Percentiles rank a stretch among this genome's conserved stretches.
These are phyloP conservation scores for Laburnicola sp. DNA, from an alignment of 2,329 filamentous ascomycete species.

Conservation along the genomic window DNA sequence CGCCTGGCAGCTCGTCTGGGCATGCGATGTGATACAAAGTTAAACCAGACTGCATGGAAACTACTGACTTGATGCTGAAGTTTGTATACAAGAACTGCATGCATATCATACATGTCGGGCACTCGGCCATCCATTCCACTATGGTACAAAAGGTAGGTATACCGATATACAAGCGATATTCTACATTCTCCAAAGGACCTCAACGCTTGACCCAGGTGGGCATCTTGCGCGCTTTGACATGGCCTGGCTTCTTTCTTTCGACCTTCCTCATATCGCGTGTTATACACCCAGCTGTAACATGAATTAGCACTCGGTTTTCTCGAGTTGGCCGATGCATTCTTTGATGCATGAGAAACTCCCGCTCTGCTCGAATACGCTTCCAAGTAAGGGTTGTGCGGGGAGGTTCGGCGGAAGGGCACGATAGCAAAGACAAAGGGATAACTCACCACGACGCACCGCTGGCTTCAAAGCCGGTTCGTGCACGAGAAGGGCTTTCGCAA, in stretches of 20 bases:
- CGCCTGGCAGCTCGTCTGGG: no score
- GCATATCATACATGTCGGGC: no score
- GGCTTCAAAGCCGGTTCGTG: slow-evolving; percentile 94
- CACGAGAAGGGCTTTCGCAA: slow-evolving; percentile 82
- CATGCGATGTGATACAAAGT: no score
- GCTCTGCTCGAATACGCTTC: slow-evolving; percentile 10
- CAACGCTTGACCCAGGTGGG: slow-evolving; percentile 93
- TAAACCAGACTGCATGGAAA: no score
- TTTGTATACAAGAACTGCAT: no score
- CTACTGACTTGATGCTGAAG: no score
- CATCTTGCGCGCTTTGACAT: slow-evolving; percentile 96
- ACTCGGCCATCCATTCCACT: not conserved
- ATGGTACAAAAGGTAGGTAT: slow-evolving; percentile 1
- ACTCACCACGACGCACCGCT: slow-evolving; percentile 82
- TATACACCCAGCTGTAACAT: slow-evolving; percentile 76
- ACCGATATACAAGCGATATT: slow-evolving; percentile 5
- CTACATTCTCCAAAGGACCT: slow-evolving; percentile 11
- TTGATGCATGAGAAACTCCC: slow-evolving; percentile 3
- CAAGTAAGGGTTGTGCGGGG: no score
- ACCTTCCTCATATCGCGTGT: slow-evolving; percentile 89
- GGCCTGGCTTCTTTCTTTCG: slow-evolving; percentile 97
- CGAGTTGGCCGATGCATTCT: slow-evolving; percentile 5
- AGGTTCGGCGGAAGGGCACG: not conserved
- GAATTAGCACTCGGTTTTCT: slow-evolving; percentile 48
- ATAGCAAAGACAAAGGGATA: not conserved